Percentiles rank a stretch among this genome's conserved stretches.
These are phyloP conservation scores for Syzygium syzygioides DNA, from an alignment of 441 rosid genomes.

Conservation along the genomic window DNA sequence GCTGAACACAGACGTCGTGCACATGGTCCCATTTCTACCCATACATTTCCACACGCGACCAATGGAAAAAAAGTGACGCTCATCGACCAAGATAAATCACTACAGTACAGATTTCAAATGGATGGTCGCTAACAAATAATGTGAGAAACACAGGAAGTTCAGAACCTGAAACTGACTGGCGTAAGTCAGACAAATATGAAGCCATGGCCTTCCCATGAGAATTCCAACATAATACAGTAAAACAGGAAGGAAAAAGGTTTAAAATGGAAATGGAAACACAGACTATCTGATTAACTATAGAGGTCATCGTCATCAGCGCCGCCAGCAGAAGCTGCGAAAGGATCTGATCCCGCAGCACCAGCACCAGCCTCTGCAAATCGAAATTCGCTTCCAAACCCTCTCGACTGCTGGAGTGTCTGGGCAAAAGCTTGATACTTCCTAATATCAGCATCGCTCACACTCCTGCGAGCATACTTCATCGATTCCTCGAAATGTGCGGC, in stretches of 20 bases:
- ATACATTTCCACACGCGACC: background rate
- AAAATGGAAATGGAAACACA: background rate
- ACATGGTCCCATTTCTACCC: background rate
- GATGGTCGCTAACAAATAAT: background rate
- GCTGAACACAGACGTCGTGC: background rate
- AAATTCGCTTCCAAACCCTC: constrained; percentile 54
- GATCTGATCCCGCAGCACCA: constrained; percentile 36
- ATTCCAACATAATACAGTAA: background rate
- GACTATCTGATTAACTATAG: constrained; percentile 36
- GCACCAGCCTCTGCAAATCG: constrained; percentile 35
- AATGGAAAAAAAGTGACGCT: background rate
- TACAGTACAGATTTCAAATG: background rate
- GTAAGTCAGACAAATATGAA: background rate
- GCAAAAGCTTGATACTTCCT: constrained; percentile 66
- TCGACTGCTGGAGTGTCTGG: constrained; percentile 53
- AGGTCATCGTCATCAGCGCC: constrained; percentile 78
- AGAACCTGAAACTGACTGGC: background rate
- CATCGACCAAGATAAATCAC: background rate
- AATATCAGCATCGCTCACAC: constrained; percentile 66
- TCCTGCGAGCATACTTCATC: constrained; percentile 57
- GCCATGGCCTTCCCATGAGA: background rate
- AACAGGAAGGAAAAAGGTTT: background rate
- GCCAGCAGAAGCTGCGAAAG: constrained; percentile 62
- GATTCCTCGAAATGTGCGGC: constrained; percentile 64
- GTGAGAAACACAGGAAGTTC: background rate